Conservation (phyloP, 1,284 basidiomycete genomes). For the Trametes hirsuta region DNA sequence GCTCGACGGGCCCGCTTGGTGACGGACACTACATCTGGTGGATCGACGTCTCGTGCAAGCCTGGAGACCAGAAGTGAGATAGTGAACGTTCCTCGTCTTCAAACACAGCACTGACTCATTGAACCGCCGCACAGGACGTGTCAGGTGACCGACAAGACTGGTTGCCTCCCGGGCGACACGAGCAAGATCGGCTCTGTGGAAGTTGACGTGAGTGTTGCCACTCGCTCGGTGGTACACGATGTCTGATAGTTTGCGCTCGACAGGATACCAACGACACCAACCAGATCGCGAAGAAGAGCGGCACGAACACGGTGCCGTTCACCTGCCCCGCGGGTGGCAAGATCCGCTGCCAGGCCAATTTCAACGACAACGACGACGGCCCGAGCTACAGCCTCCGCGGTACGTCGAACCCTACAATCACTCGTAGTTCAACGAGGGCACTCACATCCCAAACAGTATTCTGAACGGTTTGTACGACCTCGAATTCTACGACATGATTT, state of each 20-base stretch:
- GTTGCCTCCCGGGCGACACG: constrained; percentile 8
- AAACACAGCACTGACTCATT: not conserved
- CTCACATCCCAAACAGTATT: not conserved
- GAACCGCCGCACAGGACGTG: not conserved
- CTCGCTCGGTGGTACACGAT: not conserved
- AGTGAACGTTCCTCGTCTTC: not conserved
- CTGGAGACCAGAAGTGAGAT: not conserved
- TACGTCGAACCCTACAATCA: not conserved
- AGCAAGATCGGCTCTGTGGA: constrained; percentile 12
- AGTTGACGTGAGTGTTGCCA: constrained; percentile 1
- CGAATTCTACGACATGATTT: too few relatives aligned
- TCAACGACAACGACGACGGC: constrained; percentile 1
- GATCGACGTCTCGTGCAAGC: constrained; percentile 3
- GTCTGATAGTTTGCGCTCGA: not conserved
- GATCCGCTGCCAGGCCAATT: constrained; percentile 3
- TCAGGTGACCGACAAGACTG: constrained; percentile 9
- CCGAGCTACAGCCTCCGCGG: constrained; percentile 7
- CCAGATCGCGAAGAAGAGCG: not conserved
- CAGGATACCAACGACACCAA: not conserved
- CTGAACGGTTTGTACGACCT: not conserved
- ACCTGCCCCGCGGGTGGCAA: not conserved
- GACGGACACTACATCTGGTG: constrained; percentile 11
- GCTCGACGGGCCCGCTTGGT: constrained; percentile 11
- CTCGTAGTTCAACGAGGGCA: not conserved
- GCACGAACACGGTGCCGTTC: constrained; percentile 3